Evolutionary conservation across 148 eudicot genomes (phyloP).

Genomic region (Chenopodium suecicum): DNA sequence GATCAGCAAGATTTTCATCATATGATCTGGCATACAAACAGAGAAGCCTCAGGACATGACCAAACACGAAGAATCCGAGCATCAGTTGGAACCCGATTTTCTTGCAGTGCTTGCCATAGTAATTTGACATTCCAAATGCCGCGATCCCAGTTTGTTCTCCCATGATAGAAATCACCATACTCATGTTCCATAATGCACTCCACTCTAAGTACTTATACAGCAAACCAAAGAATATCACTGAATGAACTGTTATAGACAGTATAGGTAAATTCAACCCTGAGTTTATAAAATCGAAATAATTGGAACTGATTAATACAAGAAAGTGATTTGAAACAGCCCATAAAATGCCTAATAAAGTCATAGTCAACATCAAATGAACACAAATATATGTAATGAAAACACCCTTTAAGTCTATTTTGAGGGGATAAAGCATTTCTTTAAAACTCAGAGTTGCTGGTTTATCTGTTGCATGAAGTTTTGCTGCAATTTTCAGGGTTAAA

Average conservation of each 20-base stretch:
- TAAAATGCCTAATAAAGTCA: not conserved
- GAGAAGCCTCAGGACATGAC: slow-evolving; percentile 19
- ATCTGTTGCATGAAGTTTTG: not conserved
- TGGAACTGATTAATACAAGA: not conserved
- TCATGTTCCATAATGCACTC: slow-evolving; percentile 31
- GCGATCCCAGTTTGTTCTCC: slow-evolving; percentile 24
- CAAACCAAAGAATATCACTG: slow-evolving; percentile 11
- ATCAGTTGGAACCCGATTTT: slow-evolving; percentile 15
- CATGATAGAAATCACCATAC: slow-evolving; percentile 24
- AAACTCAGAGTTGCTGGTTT: not conserved
- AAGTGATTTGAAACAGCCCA: not conserved
- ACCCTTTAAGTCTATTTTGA: not conserved
- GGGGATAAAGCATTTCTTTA: not conserved
- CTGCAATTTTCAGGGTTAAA: slow-evolving; percentile 5
- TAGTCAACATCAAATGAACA: slow-evolving; percentile 18
- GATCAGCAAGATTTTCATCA: not conserved
- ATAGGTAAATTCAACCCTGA: not conserved
- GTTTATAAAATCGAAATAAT: not conserved
- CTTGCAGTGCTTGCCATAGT: slow-evolving; percentile 20
- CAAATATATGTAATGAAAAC: not conserved
- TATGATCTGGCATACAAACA: slow-evolving; percentile 1
- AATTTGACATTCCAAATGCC: slow-evolving; percentile 22
- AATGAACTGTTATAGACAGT: not conserved
- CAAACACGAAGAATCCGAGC: slow-evolving; percentile 6
- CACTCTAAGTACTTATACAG: slow-evolving; percentile 22